Evolutionary conservation across 331 rosid species (phyloP), one percentile per base, ranked within the genome.

Genomic region (Acacia pycnantha): DNA sequence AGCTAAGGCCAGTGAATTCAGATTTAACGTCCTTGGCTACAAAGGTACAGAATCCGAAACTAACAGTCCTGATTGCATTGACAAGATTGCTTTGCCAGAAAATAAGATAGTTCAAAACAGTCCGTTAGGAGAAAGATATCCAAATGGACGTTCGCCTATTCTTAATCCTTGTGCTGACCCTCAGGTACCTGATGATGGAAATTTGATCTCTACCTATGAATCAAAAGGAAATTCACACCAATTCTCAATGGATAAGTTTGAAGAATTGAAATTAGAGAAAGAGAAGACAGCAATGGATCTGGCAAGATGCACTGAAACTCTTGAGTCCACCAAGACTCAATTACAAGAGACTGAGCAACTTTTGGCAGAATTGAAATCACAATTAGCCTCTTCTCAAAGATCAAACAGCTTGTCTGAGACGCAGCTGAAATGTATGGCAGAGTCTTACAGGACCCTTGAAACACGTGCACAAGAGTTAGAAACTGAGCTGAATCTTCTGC

Each of bases 371-470:
- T 88, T 89, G 77, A 92, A 90, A 83, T 92, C 90, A 74, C 99
- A 94, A 47, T 76, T 96, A 87, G 87, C 95, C 81, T 91, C 94
- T 79, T 92, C 95, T 82, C 91, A 92, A 76, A 91, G 90, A 58
- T 89, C 98, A 58, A 96, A 92, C 86, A 87, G 97, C 89, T 83
- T 96, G 80, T 76, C 94, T 35, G 99, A 96, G 87, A 96, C 99
- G 1, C 99, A 96, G 89, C 89, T 96, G 67, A 96, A 92, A 90
- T 96, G 99, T 65, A 94, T 96, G 99, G 95, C 95, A 53, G 98
- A 96, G 84, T 96, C 99, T 2, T 96, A 96, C 87, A 86, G 98
- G 84, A 90, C 97, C 76, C 97, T 96, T 74, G 99, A 96, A 88
- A 83, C 86, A 41, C 91, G 92, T 46, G 87, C 97, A 22, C 88